These are phyloP conservation scores for Ogataea pini DNA, from an alignment of 805 yeast genomes.

Conservation along the genomic window DNA sequence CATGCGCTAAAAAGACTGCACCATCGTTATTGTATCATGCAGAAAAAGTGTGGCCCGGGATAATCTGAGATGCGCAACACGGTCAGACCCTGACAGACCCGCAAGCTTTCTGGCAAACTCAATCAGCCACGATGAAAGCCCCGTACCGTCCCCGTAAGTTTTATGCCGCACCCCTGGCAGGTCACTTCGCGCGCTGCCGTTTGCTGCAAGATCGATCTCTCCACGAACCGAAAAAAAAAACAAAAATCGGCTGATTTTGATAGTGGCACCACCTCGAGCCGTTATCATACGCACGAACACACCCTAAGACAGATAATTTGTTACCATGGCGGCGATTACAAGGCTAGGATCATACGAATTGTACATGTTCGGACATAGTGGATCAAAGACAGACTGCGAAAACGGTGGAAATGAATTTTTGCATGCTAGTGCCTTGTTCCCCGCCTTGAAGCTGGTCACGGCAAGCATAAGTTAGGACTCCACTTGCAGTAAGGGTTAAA, in stretches of 20 bases:
- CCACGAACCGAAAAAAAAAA: neutral
- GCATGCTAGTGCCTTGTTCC: neutral
- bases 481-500: neutral
- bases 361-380: neutral
- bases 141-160: neutral
- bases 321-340: neutral
- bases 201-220: neutral
- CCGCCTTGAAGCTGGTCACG: slow-evolving; percentile 1
- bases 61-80: neutral
- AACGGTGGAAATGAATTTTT: no score
- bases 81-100: neutral
- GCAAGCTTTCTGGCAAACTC: neutral
- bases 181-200: neutral
- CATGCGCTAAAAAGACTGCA: neutral
- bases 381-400: neutral
- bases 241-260: slow-evolving; percentile 12
- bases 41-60: neutral
- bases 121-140: neutral
- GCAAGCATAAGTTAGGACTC: neutral
- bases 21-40: neutral
- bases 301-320: neutral
- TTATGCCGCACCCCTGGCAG: neutral
- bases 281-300: neutral
- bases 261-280: slow-evolving; percentile 7
- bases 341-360: neutral